Evolutionary conservation across 2,329 filamentous ascomycete species (phyloP).

Genomic region (Claviceps humidiphila): DNA sequence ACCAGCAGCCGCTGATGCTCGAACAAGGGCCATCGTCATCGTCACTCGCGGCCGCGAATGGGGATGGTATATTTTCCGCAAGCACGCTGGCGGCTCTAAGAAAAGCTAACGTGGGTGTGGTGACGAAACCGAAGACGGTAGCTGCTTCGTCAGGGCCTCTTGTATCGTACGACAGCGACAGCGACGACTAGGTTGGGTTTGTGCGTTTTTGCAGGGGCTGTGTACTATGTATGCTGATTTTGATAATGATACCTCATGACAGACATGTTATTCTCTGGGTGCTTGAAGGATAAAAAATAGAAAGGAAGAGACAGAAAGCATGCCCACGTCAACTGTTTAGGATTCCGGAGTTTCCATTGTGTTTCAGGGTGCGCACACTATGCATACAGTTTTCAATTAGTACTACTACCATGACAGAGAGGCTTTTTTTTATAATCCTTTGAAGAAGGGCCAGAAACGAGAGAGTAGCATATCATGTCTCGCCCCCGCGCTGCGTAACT

Average conservation of each 20-base stretch:
- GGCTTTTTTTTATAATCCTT: no score
- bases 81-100: slow-evolving; percentile 72
- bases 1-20: slow-evolving; percentile 45
- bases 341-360: no score
- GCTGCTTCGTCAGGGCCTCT: slow-evolving; percentile 51
- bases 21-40: slow-evolving; percentile 34
- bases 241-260: slow-evolving; percentile 18
- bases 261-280: background rate
- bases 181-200: slow-evolving; percentile 42
- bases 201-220: background rate
- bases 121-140: slow-evolving; percentile 39
- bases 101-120: slow-evolving; percentile 38
- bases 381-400: no score
- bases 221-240: background rate
- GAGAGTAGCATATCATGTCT: no score
- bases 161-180: slow-evolving; percentile 82
- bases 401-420: no score
- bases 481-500: no score
- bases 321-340: background rate
- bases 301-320: background rate
- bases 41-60: slow-evolving; percentile 18
- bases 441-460: no score
- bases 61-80: slow-evolving; percentile 62
- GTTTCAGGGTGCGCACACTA: no score
- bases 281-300: background rate